Evolutionary conservation across 73 alveolate genomes (phyloP), one percentile per base, ranked within the genome.

Genomic region (Paramecium octaurelia): DNA sequence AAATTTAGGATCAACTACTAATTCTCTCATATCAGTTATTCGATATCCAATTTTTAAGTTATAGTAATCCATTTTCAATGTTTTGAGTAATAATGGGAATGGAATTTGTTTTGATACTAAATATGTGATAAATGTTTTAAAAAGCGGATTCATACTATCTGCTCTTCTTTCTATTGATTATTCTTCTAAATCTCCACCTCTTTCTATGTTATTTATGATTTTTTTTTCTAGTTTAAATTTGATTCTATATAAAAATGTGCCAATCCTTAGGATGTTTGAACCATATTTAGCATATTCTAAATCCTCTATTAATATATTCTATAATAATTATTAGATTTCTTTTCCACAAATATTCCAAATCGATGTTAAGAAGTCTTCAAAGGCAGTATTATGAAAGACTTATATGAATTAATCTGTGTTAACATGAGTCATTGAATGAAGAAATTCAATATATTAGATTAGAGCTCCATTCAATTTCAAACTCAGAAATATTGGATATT

Each of bases 11-110:
- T 64, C 84, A 9, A 27, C 84, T 31, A 64, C 84, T 23, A 64
- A 12, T 64, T 64, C 84, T 64, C 84, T 64, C 84, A 64, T 64
- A 31, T 64, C 84, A 12, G 84, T 64, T 31, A 64, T 64, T 64
- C 84, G 24, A 7, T 64, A 64, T 27, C 84, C 84, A 3, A 64
- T 34, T n/a, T 64, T 64, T 14, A 64, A 24, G 31, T 64, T 64
- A 64, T 64, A 64, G 8, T 31, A 34, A 8, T 64, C 84, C 84
- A 64, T 64, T 5, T 64, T 64, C 29, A 64, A 34, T 6, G 84
- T 64, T 64, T 64, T 64, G 31, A 64, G 84, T 23, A 64, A 11
- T 27, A 64, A 64, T 12, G 84, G 84, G 27, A 31, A 64, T 11
- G 84, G 84, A 6, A 31, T 64, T 54, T 54, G 3, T 54, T 54